Evolutionary conservation across 495 filamentous ascomycete genomes (phyloP).

Genomic region (Niebla homalea): DNA sequence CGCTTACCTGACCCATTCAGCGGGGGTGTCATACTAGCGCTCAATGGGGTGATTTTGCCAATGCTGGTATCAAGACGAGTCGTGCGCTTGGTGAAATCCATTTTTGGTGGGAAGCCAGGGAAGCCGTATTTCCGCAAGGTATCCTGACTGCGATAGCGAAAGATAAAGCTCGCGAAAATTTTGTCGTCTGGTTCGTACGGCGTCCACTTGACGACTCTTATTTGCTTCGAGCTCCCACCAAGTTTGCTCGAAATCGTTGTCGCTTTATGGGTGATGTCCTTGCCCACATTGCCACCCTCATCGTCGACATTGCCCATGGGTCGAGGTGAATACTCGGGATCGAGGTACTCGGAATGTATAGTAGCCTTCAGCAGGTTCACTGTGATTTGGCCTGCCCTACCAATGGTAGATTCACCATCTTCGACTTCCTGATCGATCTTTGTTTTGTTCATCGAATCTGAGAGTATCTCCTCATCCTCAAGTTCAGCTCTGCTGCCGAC

Average conservation of each 20-base stretch:
- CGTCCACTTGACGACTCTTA: slow-evolving; percentile 2
- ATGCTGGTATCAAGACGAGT: slow-evolving; percentile 1
- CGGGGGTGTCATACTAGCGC: neutral
- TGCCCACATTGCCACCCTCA: slow-evolving; percentile 7
- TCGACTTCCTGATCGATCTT: too few species aligned
- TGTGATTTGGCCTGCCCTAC: slow-evolving; percentile 18
- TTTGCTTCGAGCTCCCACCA: neutral
- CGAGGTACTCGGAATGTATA: slow-evolving; percentile 7
- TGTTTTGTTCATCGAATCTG: too few species aligned
- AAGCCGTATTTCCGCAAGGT: slow-evolving; percentile 13
- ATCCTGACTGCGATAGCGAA: slow-evolving; percentile 19
- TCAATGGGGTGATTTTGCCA: slow-evolving; percentile 9
- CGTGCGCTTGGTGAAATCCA: neutral
- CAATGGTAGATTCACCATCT: neutral
- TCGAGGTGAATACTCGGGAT: neutral
- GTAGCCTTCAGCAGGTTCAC: slow-evolving; percentile 16
- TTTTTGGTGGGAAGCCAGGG: slow-evolving; percentile 3
- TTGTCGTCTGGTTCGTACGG: slow-evolving; percentile 9
- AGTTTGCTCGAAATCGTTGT: neutral
- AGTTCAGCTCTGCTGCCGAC: neutral
- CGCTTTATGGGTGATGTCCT: slow-evolving; percentile 15
- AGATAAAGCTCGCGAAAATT: slow-evolving; percentile 16
- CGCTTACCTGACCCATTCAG: too few species aligned
- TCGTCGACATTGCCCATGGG: slow-evolving; percentile 10
- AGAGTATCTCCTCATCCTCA: neutral